Conservation (phyloP, 306 rosid species). For the Echinosophora koreensis region DNA sequence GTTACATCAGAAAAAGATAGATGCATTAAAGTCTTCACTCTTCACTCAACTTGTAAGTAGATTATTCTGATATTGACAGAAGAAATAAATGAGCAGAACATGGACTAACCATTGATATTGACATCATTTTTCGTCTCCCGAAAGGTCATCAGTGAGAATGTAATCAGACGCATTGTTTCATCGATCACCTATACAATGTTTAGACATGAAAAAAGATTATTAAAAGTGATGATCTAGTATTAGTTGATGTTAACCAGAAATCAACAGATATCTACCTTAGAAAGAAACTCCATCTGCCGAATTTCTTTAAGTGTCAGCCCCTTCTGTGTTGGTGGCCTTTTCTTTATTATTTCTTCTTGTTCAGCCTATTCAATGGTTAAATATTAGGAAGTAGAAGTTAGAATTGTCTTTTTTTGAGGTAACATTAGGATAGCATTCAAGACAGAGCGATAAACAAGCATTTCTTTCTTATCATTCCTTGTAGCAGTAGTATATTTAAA, state of each 20-base stretch:
- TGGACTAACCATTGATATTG: conserved; percentile 63
- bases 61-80: not conserved
- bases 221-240: not conserved
- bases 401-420: not conserved
- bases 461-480: not conserved
- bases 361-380: conserved; percentile 56
- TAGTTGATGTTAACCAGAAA: not conserved
- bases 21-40: not conserved
- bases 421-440: not conserved
- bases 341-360: conserved; percentile 67
- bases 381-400: not conserved
- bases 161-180: conserved; percentile 64
- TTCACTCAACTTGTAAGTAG: not conserved
- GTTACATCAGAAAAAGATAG: too few relatives aligned
- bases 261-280: conserved; percentile 54
- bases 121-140: conserved; percentile 78
- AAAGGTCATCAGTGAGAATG: conserved; percentile 70
- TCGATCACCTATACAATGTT: conserved; percentile 57
- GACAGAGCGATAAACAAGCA: not conserved
- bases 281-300: conserved; percentile 74
- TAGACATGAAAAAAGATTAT: not conserved
- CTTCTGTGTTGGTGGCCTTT: conserved; percentile 66
- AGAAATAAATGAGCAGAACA: not conserved
- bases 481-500: not conserved
- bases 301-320: conserved; percentile 68